Evolutionary conservation across 805 yeast species (phyloP), one percentile per base, ranked within the genome.

Genomic region (Diddensiella transvaalensis): DNA sequence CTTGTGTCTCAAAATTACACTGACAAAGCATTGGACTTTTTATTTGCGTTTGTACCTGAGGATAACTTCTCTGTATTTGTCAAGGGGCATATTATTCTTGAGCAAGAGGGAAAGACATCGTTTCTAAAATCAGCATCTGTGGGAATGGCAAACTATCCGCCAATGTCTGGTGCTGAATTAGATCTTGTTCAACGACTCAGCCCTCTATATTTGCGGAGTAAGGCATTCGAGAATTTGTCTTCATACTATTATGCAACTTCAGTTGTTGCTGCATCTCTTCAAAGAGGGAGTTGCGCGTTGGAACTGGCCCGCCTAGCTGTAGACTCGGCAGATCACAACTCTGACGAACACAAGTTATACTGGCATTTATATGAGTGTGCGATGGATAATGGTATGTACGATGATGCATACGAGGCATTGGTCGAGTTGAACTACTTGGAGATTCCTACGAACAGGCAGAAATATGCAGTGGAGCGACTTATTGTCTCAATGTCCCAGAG

Each of bases 381-480:
- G 6, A 50, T 70, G n/a, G 61, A 59, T 30, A 48, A 60, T 6
- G 54, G 63, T 33, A 60, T 65, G 42, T 61, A 65, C 41, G 62
- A 61, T 13, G 58, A 56, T 22, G 73, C 72, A 2, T 70, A 67
- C 45, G 53, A 54, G 5, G 70, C 74, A 3, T 44, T 73, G 24
- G 55, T 48, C 17, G 62, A 57, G 42, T 46, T 60, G 5, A 45
- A 52, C 17, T 19, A 47, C 22, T 23, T 44, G 15, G 44, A 47
- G 15, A 48, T 32, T 22, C 50, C 50, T 17, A 18, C 40, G 21
- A 35, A 30, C 2, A 18, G 15, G 21, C 21, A 48, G 22, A 37
- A 22, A 13, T 36, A 39, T 21, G 49, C 44, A 29, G 32, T 58
- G n/a, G 48, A 46, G 19, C 35, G 47, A 44, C 52, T 65, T n/a